Conservation (phyloP, 306 rosid genomes). For the Castanea sativa region DNA sequence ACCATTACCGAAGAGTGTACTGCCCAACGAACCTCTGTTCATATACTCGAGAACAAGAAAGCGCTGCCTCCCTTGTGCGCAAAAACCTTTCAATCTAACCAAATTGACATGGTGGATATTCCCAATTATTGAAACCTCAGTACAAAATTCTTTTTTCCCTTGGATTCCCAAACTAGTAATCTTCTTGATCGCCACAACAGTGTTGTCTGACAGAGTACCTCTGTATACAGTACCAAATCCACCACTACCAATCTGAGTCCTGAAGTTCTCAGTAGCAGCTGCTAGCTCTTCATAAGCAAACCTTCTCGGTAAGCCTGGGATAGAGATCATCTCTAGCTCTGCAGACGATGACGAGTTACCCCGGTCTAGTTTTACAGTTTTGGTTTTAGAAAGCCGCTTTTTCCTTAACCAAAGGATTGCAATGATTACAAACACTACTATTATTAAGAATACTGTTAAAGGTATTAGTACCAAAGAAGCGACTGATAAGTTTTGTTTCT, state of each 20-base stretch:
- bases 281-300: conserved; percentile 67
- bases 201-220: conserved; percentile 63
- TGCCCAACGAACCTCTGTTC: conserved; percentile 88
- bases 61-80: conserved; percentile 72
- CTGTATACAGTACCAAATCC: conserved; percentile 86
- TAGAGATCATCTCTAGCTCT: conserved; percentile 61
- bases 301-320: conserved; percentile 86
- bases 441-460: conserved; percentile 39
- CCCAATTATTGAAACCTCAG: conserved; percentile 87
- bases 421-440: conserved; percentile 36
- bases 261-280: conserved; percentile 67
- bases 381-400: conserved; percentile 23
- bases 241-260: conserved; percentile 71
- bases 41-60: conserved; percentile 78
- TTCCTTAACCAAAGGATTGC: conserved; percentile 48
- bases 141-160: conserved; percentile 88
- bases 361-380: conserved; percentile 40
- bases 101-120: conserved; percentile 76
- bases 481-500: conserved; percentile 42
- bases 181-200: conserved; percentile 84
- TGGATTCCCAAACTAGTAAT: conserved; percentile 64
- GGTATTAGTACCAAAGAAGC: conserved; percentile 64
- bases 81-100: conserved; percentile 80
- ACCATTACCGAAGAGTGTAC: conserved; percentile 65
- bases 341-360: conserved; percentile 45